A percentile compares a stretch with the other conserved stretches of the same genome.
phyloP scores from a whole-genome alignment of 1,284 basidiomycete genomes.

The Ustilago loliicola region DNA sequence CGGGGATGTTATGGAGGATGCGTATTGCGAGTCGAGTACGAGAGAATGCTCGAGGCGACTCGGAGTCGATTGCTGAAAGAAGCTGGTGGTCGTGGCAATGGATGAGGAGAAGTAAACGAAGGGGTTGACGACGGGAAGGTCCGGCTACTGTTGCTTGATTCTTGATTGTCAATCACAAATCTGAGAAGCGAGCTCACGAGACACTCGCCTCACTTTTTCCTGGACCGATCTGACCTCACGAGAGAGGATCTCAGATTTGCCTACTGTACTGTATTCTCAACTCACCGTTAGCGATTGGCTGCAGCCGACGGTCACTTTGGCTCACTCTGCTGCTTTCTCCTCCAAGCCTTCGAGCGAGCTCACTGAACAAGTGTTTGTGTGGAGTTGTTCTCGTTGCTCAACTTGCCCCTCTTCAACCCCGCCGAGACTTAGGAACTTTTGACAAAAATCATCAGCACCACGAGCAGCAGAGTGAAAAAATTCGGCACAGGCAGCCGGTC shows the following conservation, averaged over 20 bases:
- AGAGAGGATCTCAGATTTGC: constrained; percentile 6
- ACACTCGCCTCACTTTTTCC: constrained; percentile 5
- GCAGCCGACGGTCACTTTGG: not conserved
- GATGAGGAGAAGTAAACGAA: not conserved
- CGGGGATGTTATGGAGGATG: not conserved
- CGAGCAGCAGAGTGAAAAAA: not conserved
- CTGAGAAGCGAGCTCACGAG: constrained; percentile 25
- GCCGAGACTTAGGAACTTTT: not conserved
- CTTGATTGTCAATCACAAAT: constrained; percentile 8
- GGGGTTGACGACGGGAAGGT: not conserved
- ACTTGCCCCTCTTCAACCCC: not conserved
- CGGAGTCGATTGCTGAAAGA: constrained; percentile 7
- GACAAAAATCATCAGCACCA: not conserved
- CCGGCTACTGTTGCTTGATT: constrained; percentile 1
- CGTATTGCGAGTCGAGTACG: not conserved
- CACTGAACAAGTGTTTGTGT: not conserved
- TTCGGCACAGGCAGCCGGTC: constrained; percentile 8
- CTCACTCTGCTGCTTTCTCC: not conserved
- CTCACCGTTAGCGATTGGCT: constrained; percentile 3
- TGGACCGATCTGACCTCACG: not conserved
- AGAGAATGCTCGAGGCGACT: not conserved
- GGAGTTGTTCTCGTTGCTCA: constrained; percentile 1
- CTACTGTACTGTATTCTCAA: not conserved
- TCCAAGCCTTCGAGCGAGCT: not conserved
- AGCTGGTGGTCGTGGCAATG: constrained; percentile 3